Conservation (phyloP, 306 rosid genomes). For the Alnus rubra region DNA sequence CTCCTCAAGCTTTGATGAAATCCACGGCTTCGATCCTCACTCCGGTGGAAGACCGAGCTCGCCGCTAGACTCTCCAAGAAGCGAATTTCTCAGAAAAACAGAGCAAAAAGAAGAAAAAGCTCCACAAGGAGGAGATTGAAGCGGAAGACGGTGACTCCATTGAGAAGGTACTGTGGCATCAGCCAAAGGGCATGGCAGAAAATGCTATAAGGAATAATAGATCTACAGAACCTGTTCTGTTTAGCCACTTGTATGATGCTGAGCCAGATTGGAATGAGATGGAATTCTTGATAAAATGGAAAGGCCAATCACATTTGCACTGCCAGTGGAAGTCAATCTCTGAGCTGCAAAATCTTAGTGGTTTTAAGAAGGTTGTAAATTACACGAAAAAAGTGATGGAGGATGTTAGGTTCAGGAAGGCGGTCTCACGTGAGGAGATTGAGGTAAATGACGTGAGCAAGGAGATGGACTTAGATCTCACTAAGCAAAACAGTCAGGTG, state of each 20-base stretch:
- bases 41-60: too few relatives aligned
- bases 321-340: constrained; percentile 93
- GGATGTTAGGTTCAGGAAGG: constrained; percentile 74
- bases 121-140: constrained; percentile 77
- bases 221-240: constrained; percentile 73
- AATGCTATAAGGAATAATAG: constrained; percentile 72
- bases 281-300: constrained; percentile 97
- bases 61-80: too few relatives aligned
- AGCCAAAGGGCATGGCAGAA: constrained; percentile 88
- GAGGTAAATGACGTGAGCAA: constrained; percentile 98
- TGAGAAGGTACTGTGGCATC: constrained; percentile 99
- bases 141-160: constrained; percentile 95
- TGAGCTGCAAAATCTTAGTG: constrained; percentile 96
- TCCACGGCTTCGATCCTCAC: too few relatives aligned
- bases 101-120: too few relatives aligned
- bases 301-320: constrained; percentile 98
- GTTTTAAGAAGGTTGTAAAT: constrained; percentile 94
- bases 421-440: constrained; percentile 93
- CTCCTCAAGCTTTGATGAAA: too few relatives aligned
- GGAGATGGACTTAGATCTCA: constrained; percentile 99
- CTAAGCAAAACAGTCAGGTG: constrained; percentile 97
- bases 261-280: constrained; percentile 83
- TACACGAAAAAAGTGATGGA: constrained; percentile 87
- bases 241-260: constrained; percentile 79
- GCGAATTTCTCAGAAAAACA: too few relatives aligned